Conservation (phyloP, 2,329 filamentous ascomycete species). For the Diaporthe humulicola region DNA sequence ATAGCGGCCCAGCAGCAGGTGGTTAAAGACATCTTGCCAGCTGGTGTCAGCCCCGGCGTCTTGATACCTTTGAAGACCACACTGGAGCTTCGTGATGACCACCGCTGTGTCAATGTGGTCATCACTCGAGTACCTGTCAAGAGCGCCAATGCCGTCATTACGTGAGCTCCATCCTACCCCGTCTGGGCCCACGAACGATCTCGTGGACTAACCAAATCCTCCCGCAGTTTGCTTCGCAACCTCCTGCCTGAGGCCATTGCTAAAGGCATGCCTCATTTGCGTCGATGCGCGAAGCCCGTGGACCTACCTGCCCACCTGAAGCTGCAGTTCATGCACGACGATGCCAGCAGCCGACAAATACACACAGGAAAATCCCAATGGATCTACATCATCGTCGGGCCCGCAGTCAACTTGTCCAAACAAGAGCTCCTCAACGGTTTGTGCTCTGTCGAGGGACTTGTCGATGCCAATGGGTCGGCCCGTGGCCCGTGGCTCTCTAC, state of each 20-base stretch:
- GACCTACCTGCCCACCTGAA: slow-evolving; percentile 77
- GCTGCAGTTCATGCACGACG: slow-evolving; percentile 71
- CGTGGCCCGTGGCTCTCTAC: slow-evolving; percentile 68
- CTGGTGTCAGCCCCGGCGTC: slow-evolving; percentile 59
- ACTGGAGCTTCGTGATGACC: slow-evolving; percentile 72
- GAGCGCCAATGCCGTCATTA: slow-evolving; percentile 78
- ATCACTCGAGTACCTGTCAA: slow-evolving; percentile 80
- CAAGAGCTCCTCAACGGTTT: slow-evolving; percentile 65
- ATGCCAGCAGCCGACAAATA: slow-evolving; percentile 65
- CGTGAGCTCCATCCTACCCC: slow-evolving; percentile 62
- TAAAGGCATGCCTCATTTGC: slow-evolving; percentile 78
- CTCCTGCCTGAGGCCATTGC: slow-evolving; percentile 71
- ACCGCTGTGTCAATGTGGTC: slow-evolving; percentile 73
- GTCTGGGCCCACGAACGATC: slow-evolving; percentile 23
- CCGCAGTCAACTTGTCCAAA: slow-evolving; percentile 64
- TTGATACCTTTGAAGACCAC: slow-evolving; percentile 75
- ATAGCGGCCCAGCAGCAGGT: slow-evolving; percentile 49
- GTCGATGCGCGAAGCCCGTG: slow-evolving; percentile 79
- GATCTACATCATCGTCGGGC: slow-evolving; percentile 71
- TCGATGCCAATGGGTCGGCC: slow-evolving; percentile 47
- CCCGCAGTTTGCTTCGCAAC: slow-evolving; percentile 65
- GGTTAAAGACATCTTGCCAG: slow-evolving; percentile 49
- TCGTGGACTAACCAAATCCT: slow-evolving; percentile 47
- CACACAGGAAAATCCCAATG: slow-evolving; percentile 72
- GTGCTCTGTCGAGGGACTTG: slow-evolving; percentile 63